Evolutionary conservation across 495 filamentous ascomycete genomes (phyloP), one percentile per base, ranked within the genome.

Genomic region (Aspergillus asperescens): DNA sequence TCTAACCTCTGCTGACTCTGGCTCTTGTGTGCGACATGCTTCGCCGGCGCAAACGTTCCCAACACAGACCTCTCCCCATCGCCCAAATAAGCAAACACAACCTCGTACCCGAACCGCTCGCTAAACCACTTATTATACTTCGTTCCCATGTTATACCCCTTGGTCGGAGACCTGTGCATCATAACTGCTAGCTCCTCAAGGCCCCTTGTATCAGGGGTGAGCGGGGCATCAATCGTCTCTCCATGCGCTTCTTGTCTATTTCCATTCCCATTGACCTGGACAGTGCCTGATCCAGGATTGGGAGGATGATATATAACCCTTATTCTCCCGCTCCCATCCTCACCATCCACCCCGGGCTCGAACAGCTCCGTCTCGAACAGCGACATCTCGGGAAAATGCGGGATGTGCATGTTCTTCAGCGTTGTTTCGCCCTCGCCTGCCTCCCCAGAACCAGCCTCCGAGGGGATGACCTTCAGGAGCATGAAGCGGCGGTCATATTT

Each of bases 401-500:
- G 65, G 31, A 90, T 73, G 59, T 86, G 84, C 76, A 95, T 87
- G 59, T 89, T 83, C 57, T 78, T 74, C 53, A 83, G 55, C 23
- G 42, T 29, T 34, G 9, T 35, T 23, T 34, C 29, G 19, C 18
- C 23, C 5, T 46, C 42, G 39, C 59, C 57, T 12, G n/a, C n/a
- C n/a, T n/a, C n/a, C n/a, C n/a, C n/a, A n/a, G n/a, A n/a, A n/a
- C 44, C 31, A n/a, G 39, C 25, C 35, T 64, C 62, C 13, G 56
- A 47, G 23, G 65, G 55, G 0, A 65, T 44, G 32, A 80, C 70
- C 50, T 83, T 80, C 48, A 86, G 77, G 16, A 95, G 77, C 81
- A 93, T 88, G 64, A 89, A 93, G 13, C 75, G 72, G 7, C 91
- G 82, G 70, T 96, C 91, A 66, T 88, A 78, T 27, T 71, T 68